Evolutionary conservation across 257 asterid species (phyloP).

Genomic region (Solanum sparsipilum): DNA sequence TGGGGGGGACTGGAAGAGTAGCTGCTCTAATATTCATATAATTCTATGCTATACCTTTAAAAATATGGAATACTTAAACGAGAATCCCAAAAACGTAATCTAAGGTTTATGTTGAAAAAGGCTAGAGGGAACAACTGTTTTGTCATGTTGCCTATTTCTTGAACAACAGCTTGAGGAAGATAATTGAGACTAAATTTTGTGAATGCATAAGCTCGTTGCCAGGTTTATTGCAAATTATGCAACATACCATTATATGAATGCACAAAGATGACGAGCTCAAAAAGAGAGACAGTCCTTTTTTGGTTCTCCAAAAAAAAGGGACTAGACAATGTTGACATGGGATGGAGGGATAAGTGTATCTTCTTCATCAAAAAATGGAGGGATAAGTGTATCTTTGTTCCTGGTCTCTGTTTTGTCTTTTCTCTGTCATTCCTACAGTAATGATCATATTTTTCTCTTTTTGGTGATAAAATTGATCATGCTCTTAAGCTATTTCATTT

Average conservation of each 20-base stretch:
- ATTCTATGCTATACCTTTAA: neutral
- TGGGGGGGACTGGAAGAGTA: neutral
- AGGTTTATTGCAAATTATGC: neutral
- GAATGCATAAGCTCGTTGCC: neutral
- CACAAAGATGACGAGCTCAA: neutral
- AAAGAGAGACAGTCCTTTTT: neutral
- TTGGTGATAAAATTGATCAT: neutral
- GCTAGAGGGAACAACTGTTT: neutral
- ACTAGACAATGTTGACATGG: neutral
- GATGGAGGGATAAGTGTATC: neutral
- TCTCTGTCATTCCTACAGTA: neutral
- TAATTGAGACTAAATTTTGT: neutral
- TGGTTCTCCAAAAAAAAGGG: neutral
- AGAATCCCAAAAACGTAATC: neutral
- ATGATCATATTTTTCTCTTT: neutral
- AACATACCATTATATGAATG: neutral
- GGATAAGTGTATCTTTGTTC: neutral
- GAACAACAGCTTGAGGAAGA: neutral
- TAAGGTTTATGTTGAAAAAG: neutral
- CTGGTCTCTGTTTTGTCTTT: neutral
- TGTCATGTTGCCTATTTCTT: neutral
- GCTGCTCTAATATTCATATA: neutral
- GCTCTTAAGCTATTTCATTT: neutral
- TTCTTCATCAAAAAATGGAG: neutral
- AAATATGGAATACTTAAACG: neutral